Percentiles rank a stretch among this genome's conserved stretches.
Evolutionary conservation across 2,329 filamentous ascomycete species (phyloP).

Genomic region (Aspergillus tanneri): DNA sequence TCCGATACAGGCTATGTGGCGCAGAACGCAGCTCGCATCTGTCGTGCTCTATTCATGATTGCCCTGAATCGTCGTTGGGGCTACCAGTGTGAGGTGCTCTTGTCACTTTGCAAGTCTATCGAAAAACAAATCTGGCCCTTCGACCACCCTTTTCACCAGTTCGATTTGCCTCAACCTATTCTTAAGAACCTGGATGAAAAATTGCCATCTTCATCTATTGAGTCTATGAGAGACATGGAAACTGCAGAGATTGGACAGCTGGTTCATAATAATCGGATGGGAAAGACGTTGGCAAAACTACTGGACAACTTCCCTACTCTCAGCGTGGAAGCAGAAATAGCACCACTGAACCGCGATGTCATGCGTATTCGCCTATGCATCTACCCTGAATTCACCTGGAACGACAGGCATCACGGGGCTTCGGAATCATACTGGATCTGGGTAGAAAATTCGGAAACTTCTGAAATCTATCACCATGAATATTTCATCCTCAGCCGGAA

Average conservation of each 20-base stretch:
- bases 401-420: constrained; percentile 86
- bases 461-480: constrained; percentile 96
- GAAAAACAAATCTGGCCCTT: constrained; percentile 95
- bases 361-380: constrained; percentile 84
- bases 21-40: constrained; percentile 93
- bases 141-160: constrained; percentile 92
- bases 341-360: constrained; percentile 90
- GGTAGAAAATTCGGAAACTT: constrained; percentile 98
- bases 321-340: constrained; percentile 88
- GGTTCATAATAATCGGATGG: constrained; percentile 87
- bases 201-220: constrained; percentile 69
- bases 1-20: constrained; percentile 95
- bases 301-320: constrained; percentile 91
- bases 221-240: constrained; percentile 90
- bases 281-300: constrained; percentile 74
- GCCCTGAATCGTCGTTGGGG: constrained; percentile 94
- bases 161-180: constrained; percentile 81
- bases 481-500: constrained; percentile 89
- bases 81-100: constrained; percentile 84
- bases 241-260: constrained; percentile 82
- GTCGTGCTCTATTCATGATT: constrained; percentile 94
- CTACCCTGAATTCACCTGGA: constrained; percentile 90
- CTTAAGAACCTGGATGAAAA: constrained; percentile 83
- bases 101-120: constrained; percentile 94
- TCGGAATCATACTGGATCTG: constrained; percentile 98